A percentile compares a stretch with the other conserved stretches of the same genome.
These are phyloP conservation scores for Naematelia encephala DNA, from an alignment of 768 basidiomycete genomes.

Conservation along the genomic window DNA sequence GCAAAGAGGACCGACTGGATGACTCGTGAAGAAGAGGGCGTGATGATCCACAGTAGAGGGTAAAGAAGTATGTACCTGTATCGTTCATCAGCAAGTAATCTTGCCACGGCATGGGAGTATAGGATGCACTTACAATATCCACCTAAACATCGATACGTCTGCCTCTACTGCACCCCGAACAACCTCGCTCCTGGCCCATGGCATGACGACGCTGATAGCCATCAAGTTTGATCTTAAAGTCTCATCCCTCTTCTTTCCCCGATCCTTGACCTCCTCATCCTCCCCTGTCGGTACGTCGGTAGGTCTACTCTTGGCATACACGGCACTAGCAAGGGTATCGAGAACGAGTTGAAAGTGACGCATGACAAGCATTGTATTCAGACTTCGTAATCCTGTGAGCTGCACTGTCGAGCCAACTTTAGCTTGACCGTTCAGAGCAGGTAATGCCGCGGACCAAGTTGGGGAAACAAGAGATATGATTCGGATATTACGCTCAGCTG, in stretches of 20 bases:
- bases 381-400: slow-evolving; percentile 53
- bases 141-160: slow-evolving; percentile 59
- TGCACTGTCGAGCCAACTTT: slow-evolving; percentile 62
- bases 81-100: slow-evolving; percentile 3
- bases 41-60: slow-evolving; percentile 65
- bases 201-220: slow-evolving; percentile 43
- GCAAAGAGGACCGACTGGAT: slow-evolving; percentile 78
- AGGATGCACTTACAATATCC: slow-evolving; percentile 57
- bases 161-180: slow-evolving; percentile 26
- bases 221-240: slow-evolving; percentile 45
- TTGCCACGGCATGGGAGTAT: neutral
- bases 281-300: slow-evolving; percentile 47
- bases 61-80: slow-evolving; percentile 65
- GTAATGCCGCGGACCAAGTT: slow-evolving; percentile 77
- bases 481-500: slow-evolving; percentile 85
- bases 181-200: slow-evolving; percentile 43
- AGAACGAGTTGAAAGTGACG: slow-evolving; percentile 79
- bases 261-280: slow-evolving; percentile 54
- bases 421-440: slow-evolving; percentile 53
- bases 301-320: slow-evolving; percentile 45
- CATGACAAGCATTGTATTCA: slow-evolving; percentile 51
- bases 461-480: slow-evolving; percentile 82
- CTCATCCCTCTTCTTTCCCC: slow-evolving; percentile 29
- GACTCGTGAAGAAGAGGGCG: slow-evolving; percentile 64
- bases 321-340: slow-evolving; percentile 68